Percentiles rank a stretch among this genome's conserved stretches.
These are phyloP conservation scores for Kodamaea kaohsiungensis DNA, from an alignment of 805 yeast genomes.

Conservation along the genomic window DNA sequence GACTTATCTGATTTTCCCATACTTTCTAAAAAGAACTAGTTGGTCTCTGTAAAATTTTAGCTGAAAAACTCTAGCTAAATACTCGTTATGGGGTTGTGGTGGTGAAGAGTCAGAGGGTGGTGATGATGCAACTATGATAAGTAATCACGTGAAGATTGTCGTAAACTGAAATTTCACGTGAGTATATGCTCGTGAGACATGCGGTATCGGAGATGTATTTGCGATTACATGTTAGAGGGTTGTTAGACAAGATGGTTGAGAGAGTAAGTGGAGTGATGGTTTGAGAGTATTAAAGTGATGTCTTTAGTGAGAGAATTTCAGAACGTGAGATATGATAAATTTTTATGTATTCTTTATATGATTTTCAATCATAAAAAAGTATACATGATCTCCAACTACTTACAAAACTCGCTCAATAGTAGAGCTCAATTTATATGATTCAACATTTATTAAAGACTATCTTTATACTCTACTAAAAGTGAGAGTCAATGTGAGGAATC, in stretches of 20 bases:
- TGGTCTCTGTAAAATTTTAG: background rate
- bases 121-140: slow-evolving; percentile 8
- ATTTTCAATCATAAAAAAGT: no score
- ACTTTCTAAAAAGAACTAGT: background rate
- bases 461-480: background rate
- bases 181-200: background rate
- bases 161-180: background rate
- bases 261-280: background rate
- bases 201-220: background rate
- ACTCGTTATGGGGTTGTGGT: slow-evolving; percentile 4
- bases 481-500: background rate
- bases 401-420: background rate
- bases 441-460: background rate
- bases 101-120: slow-evolving; percentile 3
- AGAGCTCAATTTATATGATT: background rate
- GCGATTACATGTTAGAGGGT: no score
- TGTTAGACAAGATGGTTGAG: no score
- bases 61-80: background rate
- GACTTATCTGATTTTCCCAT: slow-evolving; percentile 12
- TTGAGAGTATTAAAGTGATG: no score
- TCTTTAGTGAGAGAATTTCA: no score
- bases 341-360: no score
- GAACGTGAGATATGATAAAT: no score
- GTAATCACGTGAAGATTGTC: slow-evolving; percentile 7
- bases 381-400: no score